Percentiles rank a stretch among this genome's conserved stretches.
Conservation (phyloP, 371 early-diverging fungal genomes). For the Mucor irregularis region DNA sequence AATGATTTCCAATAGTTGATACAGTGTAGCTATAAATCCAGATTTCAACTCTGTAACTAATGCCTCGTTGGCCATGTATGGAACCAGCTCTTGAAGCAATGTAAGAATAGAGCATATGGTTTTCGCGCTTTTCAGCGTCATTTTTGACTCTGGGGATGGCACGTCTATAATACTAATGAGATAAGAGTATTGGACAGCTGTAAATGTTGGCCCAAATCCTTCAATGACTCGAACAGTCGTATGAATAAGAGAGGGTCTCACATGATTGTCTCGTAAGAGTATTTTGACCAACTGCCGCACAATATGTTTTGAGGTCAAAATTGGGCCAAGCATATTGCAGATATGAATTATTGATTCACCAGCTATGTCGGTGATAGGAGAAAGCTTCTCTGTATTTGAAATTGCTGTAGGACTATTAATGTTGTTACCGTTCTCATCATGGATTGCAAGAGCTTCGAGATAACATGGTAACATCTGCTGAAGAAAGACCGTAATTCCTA, state of each 20-base stretch:
- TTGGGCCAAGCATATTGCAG: slow-evolving; percentile 56
- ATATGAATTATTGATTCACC: slow-evolving; percentile 55
- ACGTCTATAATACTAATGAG: slow-evolving; percentile 52
- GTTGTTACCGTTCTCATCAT: slow-evolving; percentile 10
- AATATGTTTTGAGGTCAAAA: slow-evolving; percentile 64
- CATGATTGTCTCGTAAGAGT: slow-evolving; percentile 49
- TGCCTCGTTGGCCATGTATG: slow-evolving; percentile 40
- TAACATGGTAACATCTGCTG: slow-evolving; percentile 67
- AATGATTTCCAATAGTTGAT: slow-evolving; percentile 43
- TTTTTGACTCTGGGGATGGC: slow-evolving; percentile 14
- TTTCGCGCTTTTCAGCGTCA: slow-evolving; percentile 24
- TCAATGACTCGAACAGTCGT: slow-evolving; percentile 52
- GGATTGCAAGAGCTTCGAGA: slow-evolving; percentile 54
- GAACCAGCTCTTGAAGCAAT: slow-evolving; percentile 41
- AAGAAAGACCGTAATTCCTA: slow-evolving; percentile 58
- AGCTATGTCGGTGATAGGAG: slow-evolving; percentile 19
- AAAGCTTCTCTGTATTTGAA: neutral
- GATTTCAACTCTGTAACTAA: slow-evolving; percentile 51
- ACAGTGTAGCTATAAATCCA: slow-evolving; percentile 43
- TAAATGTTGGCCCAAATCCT: slow-evolving; percentile 67
- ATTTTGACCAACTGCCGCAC: slow-evolving; percentile 62
- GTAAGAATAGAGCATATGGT: slow-evolving; percentile 37
- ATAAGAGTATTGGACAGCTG: slow-evolving; percentile 60
- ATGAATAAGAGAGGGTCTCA: slow-evolving; percentile 39
- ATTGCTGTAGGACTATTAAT: neutral